These are phyloP conservation scores for Lotus japonicus DNA, from an alignment of 306 rosid genomes.

Conservation along the genomic window DNA sequence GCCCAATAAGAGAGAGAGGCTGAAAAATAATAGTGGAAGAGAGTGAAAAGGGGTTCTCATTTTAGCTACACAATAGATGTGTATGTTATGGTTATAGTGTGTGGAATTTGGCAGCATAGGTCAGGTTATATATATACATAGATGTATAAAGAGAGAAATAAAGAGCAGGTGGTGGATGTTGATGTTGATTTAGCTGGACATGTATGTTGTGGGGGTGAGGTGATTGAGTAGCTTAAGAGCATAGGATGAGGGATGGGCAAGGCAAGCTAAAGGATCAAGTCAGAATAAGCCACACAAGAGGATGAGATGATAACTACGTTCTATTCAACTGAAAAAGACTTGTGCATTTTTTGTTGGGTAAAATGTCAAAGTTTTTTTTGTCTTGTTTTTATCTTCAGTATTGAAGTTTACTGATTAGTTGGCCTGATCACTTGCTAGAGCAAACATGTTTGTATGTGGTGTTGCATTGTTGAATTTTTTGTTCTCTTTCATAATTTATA, in stretches of 20 bases:
- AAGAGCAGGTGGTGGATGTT: slow-evolving; percentile 19
- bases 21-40: slow-evolving; percentile 23
- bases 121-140: slow-evolving; percentile 9
- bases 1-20: slow-evolving; percentile 21
- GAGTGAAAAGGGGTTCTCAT: slow-evolving; percentile 32
- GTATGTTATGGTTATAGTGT: background rate
- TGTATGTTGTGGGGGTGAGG: slow-evolving; percentile 20
- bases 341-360: background rate
- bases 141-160: background rate
- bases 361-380: too few relatives aligned
- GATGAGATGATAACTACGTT: slow-evolving; percentile 2
- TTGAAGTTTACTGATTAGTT: too few relatives aligned
- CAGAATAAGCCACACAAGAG: slow-evolving; percentile 25
- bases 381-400: too few relatives aligned
- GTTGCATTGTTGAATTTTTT: too few relatives aligned
- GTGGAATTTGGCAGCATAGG: background rate
- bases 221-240: slow-evolving; percentile 81
- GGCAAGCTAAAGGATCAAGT: slow-evolving; percentile 37
- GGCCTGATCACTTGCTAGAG: too few relatives aligned
- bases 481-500: too few relatives aligned
- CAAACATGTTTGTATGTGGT: too few relatives aligned
- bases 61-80: background rate
- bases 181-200: slow-evolving; percentile 13
- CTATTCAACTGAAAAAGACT: slow-evolving; percentile 22
- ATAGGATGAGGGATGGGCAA: slow-evolving; percentile 38